Base-by-base conservation (phyloP, 2,329 filamentous ascomycete genomes). In the Pseudogymnoascus sp. region DNA sequence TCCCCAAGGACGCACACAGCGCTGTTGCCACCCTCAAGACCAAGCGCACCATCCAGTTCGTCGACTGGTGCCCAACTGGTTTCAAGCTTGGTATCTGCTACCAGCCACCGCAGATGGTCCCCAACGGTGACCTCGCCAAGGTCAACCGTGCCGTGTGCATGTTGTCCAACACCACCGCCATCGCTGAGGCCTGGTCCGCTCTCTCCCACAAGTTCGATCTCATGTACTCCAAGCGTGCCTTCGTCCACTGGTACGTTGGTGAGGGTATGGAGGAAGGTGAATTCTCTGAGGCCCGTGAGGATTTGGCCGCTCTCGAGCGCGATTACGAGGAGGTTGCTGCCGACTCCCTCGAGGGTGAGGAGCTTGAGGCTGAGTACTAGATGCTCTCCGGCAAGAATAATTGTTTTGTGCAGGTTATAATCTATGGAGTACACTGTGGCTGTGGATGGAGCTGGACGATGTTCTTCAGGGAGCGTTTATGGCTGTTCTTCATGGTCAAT, bases 11-110 rank as follows among this genome's bases (percentile, higher is more conserved):
- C 74, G 90, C 91, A 69, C 91, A 97, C 82, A 85, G 81, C 65
- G 93, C 94, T 68, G 92, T 97, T 70, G 92, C 93, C 66, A 92
- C 90, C 68, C 89, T 97, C 76, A 99, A 97, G 91, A 96, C 94
- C 78, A 97, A 97, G 90, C 90, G 91, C 74, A 96, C 94, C 72
- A 96, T 99, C 76, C 92, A 97, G 82, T 96, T 97, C 77, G 94
- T 99, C 75, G 94, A 99, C 82, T 99, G 94, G 94, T 99, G 94
- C 87, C 94, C 94, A 66, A 99, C 94, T 79, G 94, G 94, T 71
- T 99, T 99, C 89, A 99, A 99, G 90, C 91, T 99, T 71, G 94
- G 94, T 84, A 99, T 99, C 84, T 97, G 92, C 90, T 97, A 95
- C 88, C 92, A 97, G 84, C 90, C 92, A 75, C 93, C 93, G 69